Conservation (phyloP, 306 rosid genomes). For the Rubus parviflorus region DNA sequence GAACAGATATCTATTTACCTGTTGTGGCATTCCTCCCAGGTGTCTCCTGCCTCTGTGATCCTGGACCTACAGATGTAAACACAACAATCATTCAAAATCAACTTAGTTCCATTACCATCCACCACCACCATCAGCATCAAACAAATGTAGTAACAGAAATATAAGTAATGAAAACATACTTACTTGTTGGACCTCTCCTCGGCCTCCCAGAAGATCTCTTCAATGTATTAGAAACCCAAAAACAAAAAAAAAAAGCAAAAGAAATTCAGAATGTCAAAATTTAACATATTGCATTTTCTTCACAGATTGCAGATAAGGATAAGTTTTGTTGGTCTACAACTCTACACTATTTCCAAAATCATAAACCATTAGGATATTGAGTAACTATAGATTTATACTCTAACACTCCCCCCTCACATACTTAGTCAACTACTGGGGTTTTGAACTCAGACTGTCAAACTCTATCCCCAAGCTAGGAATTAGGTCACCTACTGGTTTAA, state of each 20-base stretch:
- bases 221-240: slow-evolving; percentile 9
- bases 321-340: background rate
- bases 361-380: background rate
- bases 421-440: background rate
- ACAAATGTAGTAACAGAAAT: background rate
- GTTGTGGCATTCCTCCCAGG: slow-evolving; percentile 8
- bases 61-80: background rate
- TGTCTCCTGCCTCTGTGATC: background rate
- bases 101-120: background rate
- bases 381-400: background rate
- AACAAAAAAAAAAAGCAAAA: background rate
- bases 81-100: background rate
- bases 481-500: background rate
- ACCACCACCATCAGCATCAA: background rate
- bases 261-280: background rate
- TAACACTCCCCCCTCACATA: background rate
- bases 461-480: background rate
- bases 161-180: background rate
- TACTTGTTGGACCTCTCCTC: background rate
- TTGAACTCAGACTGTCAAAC: background rate
- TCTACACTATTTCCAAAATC: background rate
- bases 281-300: background rate
- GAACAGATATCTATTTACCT: slow-evolving; percentile 28
- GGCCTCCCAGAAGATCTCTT: slow-evolving; percentile 26
- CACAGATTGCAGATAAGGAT: background rate